Base-by-base conservation (phyloP, 345 rosid species). In the Gossypium raimondii region DNA sequence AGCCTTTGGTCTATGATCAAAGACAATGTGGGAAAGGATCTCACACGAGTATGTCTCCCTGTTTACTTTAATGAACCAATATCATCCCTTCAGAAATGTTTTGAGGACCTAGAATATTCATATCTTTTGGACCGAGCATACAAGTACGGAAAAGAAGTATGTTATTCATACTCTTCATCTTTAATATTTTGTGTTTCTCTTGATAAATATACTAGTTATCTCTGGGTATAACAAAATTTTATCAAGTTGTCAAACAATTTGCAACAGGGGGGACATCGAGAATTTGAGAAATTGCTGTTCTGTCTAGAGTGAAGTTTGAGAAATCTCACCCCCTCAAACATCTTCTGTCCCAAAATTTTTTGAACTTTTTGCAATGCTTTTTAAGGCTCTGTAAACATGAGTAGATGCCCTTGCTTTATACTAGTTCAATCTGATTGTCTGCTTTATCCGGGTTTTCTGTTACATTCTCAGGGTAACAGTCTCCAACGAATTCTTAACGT, bases 1-100 rank as follows among this genome's bases (percentile, higher is more conserved):
- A 95, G 98, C 80, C 97, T 95, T 80, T 93, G 99, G 99, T 95
- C 98, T 73, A 87, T 93, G 97, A 95, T 93, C 81, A 95, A 95
- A 82, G 99, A 95, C 88, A 93, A 91, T 62, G 99, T 93, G 72
- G 99, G 99, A 68, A 95, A 95, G 82, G 99, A 95, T 88, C 94
- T 95, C 55, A 86, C 97, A 12, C 85, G 99, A 82, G 97, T 95
- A 76, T 95, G 99, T 79, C 97, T 95, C 61, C 98, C 99, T 29
- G 99, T 95, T 67, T 95, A 88, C 86, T 95, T 95, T 77, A 95
- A 95, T 60, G 99, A 95, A 78, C 99, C 99, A 20, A 89, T 93
- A 77, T 95, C 99, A 59, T 91, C 99, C 73, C 99, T 95, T 78
- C 99, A 95, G 79, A 95, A 93, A 66, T 95, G 98, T 74, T 95